A percentile compares a stretch with the other conserved stretches of the same genome.
Conservation (phyloP, 106 monocot species). For the Platanthera zijinensis region DNA sequence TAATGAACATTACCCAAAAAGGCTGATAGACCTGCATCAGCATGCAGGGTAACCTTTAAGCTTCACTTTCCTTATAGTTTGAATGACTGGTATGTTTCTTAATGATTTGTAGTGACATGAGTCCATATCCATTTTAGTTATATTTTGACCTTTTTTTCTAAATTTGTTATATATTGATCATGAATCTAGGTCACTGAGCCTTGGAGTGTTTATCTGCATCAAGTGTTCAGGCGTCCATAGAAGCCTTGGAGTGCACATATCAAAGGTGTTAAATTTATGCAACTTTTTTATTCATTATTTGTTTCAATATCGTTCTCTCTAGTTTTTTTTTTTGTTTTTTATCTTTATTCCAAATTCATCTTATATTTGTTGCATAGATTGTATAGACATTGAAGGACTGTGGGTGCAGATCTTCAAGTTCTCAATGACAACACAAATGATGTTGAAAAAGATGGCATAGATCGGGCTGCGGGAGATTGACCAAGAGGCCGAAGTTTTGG, state of each 20-base stretch:
- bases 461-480: too few relatives aligned
- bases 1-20: neutral
- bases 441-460: too few relatives aligned
- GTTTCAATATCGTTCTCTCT: neutral
- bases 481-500: too few relatives aligned
- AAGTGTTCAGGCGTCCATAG: constrained; percentile 93
- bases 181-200: constrained; percentile 55
- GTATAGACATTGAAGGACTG: too few relatives aligned
- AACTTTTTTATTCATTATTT: neutral
- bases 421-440: too few relatives aligned
- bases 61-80: neutral
- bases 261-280: constrained; percentile 36
- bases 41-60: neutral
- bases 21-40: neutral
- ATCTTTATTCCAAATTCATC: too few relatives aligned
- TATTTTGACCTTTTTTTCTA: neutral
- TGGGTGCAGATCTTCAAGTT: too few relatives aligned
- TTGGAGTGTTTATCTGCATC: constrained; percentile 79
- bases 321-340: neutral
- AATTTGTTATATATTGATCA: neutral
- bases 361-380: too few relatives aligned
- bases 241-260: constrained; percentile 89
- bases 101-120: neutral
- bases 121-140: neutral
- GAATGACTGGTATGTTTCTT: neutral